Evolutionary conservation across 352 stramenopile species (phyloP).

Genomic region (Phytophthora ohioensis): DNA sequence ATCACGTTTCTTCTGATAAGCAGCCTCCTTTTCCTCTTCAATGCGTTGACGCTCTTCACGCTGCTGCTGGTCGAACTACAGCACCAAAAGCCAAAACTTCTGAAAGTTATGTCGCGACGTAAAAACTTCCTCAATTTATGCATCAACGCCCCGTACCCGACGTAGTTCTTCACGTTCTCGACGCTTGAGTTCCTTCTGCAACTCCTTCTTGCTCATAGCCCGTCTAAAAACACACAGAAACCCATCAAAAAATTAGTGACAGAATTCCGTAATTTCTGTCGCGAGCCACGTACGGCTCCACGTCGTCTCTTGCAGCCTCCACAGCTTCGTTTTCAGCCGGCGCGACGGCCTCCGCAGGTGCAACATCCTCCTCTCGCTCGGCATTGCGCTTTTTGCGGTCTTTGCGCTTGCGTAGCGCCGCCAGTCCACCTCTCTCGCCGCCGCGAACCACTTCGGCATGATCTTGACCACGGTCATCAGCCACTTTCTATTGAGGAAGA

Average conservation of each 20-base stretch:
- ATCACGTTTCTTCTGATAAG: constrained; percentile 68
- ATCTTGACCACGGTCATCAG: constrained; percentile 33
- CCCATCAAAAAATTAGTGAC: not conserved
- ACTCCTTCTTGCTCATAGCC: constrained; percentile 78
- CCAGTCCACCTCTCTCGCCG: constrained; percentile 57
- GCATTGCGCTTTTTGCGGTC: constrained; percentile 59
- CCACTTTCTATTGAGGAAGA: constrained; percentile 37
- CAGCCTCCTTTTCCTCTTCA: constrained; percentile 66
- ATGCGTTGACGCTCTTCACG: constrained; percentile 67
- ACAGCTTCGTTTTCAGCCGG: constrained; percentile 25
- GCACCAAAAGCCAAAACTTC: constrained; percentile 2
- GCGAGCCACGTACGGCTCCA: constrained; percentile 53
- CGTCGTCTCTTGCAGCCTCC: constrained; percentile 28
- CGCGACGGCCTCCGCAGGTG: constrained; percentile 11
- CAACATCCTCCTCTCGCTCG: constrained; percentile 30
- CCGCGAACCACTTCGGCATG: constrained; percentile 45
- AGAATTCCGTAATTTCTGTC: constrained; percentile 2
- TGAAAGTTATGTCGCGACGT: not conserved
- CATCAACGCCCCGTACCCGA: constrained; percentile 39
- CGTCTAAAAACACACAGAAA: constrained; percentile 28
- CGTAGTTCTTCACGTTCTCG: constrained; percentile 79
- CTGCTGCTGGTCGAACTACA: constrained; percentile 76
- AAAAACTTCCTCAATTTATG: not conserved
- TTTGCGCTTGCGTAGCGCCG: constrained; percentile 71
- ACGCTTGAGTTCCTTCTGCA: constrained; percentile 83